Evolutionary conservation across 1,284 basidiomycete genomes (phyloP), one percentile per base, ranked within the genome.

Genomic region (Irpex sp.): DNA sequence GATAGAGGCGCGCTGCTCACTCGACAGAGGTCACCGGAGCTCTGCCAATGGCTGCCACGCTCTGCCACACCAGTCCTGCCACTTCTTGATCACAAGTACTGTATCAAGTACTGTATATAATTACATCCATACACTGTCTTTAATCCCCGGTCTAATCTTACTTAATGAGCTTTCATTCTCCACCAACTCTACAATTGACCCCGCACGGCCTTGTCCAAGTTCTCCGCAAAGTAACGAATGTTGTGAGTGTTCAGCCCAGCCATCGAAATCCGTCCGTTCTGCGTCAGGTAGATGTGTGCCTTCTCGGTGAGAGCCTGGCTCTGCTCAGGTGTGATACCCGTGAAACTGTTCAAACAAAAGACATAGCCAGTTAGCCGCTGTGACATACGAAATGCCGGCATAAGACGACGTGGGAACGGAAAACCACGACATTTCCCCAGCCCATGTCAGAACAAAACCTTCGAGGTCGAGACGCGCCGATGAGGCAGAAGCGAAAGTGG

Each of bases 251-350:
- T 94, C 73, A 94, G 74, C 40, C 90, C 91, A 15, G 93, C 91
- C 91, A 95, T 94, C 71, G 88, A 93, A 71, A 96, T 95, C 57
- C 94, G 82, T 62, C 93, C 93, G 73, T 94, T 95, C 65, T 73
- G 78, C 9, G 94, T 96, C 81, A 98, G 79, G 77, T 98, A 98
- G 63, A 98, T 83, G 74, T 97, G 95, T 61, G 85, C 87, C 74
- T 89, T 86, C 64, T 93, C 87, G 31, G 87, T 82, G 76, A 98
- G 75, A 62, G 81, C 82, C 73, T 88, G 81, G 76, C 89, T 89
- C 77, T 96, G 93, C 37, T 76, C 80, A 7, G 81, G 74, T 58
- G 76, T 85, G 72, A 95, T 80, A 47, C 93, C 93, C 57, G 93
- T 94, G 78, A 91, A 94, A 74, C 92, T 92, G 75, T 65, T 17